Evolutionary conservation across 2,329 filamentous ascomycete genomes (phyloP).

Genomic region (Trematosphaeria pertusa): DNA sequence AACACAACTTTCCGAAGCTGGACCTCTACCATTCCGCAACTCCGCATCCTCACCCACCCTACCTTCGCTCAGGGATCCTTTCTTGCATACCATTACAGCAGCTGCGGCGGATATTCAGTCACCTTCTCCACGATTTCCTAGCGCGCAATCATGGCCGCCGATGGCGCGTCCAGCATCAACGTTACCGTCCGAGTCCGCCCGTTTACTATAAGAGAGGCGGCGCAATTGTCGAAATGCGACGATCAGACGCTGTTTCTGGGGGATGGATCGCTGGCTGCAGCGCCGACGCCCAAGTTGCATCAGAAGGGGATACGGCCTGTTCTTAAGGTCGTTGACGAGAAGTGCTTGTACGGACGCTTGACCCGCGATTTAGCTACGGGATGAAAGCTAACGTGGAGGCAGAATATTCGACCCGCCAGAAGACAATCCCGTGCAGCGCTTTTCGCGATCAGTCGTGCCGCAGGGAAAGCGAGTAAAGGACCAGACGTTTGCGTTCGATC

Average conservation of each 20-base stretch:
- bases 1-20: constrained; percentile 32
- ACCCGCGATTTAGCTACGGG: constrained; percentile 1
- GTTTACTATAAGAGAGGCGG: constrained; percentile 88
- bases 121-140: constrained; percentile 10
- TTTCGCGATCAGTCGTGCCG: constrained; percentile 78
- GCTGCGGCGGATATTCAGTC: no score
- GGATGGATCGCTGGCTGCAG: constrained; percentile 90
- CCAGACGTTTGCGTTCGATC: constrained; percentile 95
- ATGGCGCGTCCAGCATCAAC: constrained; percentile 58
- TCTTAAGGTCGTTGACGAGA: constrained; percentile 95
- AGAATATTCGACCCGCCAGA: constrained; percentile 98
- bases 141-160: constrained; percentile 43
- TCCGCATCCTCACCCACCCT: constrained; percentile 19
- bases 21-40: constrained; percentile 28
- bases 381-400: constrained; percentile 30
- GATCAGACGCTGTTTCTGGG: constrained; percentile 93
- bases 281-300: constrained; percentile 81
- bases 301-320: constrained; percentile 88
- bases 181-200: constrained; percentile 68
- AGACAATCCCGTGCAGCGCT: constrained; percentile 88
- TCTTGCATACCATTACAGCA: constrained; percentile 10
- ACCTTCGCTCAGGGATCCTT: constrained; percentile 23
- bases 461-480: constrained; percentile 94
- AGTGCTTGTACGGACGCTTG: constrained; percentile 76
- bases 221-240: constrained; percentile 81